Base-by-base conservation (phyloP, 1,284 basidiomycete species). In the Leccinum griseonigrum region DNA sequence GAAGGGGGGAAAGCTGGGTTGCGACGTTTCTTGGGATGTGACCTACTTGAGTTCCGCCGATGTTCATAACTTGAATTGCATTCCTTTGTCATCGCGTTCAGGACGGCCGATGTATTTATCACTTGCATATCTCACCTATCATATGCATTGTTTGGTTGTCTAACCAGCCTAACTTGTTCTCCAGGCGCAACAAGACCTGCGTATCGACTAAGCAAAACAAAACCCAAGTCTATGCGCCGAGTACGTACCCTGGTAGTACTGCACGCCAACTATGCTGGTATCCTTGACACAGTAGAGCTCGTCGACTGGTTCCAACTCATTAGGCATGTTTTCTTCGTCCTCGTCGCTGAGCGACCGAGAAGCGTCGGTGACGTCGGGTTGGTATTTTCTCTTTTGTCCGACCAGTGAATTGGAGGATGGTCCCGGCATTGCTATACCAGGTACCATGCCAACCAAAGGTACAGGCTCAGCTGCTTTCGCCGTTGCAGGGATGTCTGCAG, bases 21-120 rank as follows among this genome's bases (percentile, higher is more conserved):
- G 85, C 90, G 9, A 88, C 81, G n/a, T 75, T 73, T 48, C 83
- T 81, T 1, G 91, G 88, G 40, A 95, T 73, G 73, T 94, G 92
- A 3, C 93, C 92, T 4, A 95, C 91, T 80, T 94, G 92, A 14
- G 75, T 76, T 1, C 81, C 78, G 1, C 81, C 78, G 34, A 93
- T 92, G 68, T 95, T 95, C 69, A 85, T 80, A 10, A 94, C 92
- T 77, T 90, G 84, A 31, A 93, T 89, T 1, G 88, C 88, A 72
- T 92, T 91, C 28, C 87, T 89, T 61, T 55, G 18, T 52, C 5
- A 31, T 56, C 18, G 5, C 60, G 3, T 57, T 40, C 46, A 50
- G 52, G 29, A 56, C 11, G 3, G n/a, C 13, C 3, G n/a, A 5
- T 40, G 48, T 26, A 14, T 29, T 54, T 7, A 32, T 1, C 11